Conservation (phyloP, 2,329 filamentous ascomycete species). For the Falciphora oryzae region DNA sequence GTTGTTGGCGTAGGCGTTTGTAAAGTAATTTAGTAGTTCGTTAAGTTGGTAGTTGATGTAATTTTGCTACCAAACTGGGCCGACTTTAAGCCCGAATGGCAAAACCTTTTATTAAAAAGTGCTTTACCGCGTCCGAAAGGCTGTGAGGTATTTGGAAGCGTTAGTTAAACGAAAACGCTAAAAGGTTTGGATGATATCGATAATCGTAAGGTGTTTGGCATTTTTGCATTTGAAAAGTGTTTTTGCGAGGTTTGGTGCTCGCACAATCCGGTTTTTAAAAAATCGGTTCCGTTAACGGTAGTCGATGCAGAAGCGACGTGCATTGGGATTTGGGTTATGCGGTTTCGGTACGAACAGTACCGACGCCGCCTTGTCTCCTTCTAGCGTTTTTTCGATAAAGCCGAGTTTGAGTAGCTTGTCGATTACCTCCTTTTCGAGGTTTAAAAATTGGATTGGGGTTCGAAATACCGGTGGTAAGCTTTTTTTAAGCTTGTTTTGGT, state of each 20-base stretch:
- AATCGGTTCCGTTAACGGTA: neutral
- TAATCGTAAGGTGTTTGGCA: neutral
- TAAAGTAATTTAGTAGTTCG: neutral
- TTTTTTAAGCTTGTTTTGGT: too few species aligned
- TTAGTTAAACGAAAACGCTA: too few species aligned
- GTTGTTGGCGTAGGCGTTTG: conserved; percentile 1
- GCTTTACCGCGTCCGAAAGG: too few species aligned
- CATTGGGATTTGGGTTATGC: too few species aligned
- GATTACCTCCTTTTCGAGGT: too few species aligned
- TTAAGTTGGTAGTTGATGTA: conserved; percentile 2
- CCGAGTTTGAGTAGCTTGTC: too few species aligned
- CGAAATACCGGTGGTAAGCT: too few species aligned
- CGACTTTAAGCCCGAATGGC: neutral
- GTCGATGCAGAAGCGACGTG: neutral
- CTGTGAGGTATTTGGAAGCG: neutral
- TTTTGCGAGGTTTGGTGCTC: conserved; percentile 1
- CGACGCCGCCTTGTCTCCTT: too few species aligned
- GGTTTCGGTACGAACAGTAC: too few species aligned
- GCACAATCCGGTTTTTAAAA: neutral
- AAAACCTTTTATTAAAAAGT: conserved; percentile 1
- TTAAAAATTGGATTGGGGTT: too few species aligned
- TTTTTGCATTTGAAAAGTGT: neutral
- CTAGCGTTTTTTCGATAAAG: too few species aligned
- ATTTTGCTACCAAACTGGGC: too few species aligned
- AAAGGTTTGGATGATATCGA: conserved; percentile 2